A percentile compares a stretch with the other conserved stretches of the same genome.
Evolutionary conservation across 75 land plant species (phyloP).

Genomic region (Selaginella tamariscina): DNA sequence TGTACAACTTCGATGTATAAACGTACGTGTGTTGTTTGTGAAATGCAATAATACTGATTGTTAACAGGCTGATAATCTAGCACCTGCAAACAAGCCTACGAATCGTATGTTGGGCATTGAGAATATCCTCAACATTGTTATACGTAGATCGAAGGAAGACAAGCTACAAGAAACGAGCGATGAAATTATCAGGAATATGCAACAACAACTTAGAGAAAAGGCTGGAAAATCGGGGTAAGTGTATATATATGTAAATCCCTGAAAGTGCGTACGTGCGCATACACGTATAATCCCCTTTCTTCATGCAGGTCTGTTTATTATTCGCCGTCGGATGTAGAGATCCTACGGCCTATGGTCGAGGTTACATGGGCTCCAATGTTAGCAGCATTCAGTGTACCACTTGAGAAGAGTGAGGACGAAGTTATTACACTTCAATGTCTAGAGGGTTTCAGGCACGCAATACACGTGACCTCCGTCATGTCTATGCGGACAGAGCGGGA

Average conservation of each 20-base stretch:
- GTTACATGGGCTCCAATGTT: slow-evolving; percentile 77
- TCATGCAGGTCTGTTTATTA: slow-evolving; percentile 53
- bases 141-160: slow-evolving; percentile 62
- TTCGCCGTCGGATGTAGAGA: slow-evolving; percentile 47
- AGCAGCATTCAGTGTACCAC: slow-evolving; percentile 72
- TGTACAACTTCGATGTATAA: too few species aligned
- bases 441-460: slow-evolving; percentile 56
- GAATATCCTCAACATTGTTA: slow-evolving; percentile 84
- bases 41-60: too few species aligned
- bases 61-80: slow-evolving; percentile 63
- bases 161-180: slow-evolving; percentile 75
- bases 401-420: slow-evolving; percentile 64
- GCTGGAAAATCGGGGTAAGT: slow-evolving; percentile 98
- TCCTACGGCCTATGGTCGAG: slow-evolving; percentile 63
- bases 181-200: slow-evolving; percentile 94
- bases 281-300: too few species aligned
- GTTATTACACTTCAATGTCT: slow-evolving; percentile 43
- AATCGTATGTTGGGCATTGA: slow-evolving; percentile 78
- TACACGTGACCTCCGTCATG: slow-evolving; percentile 68
- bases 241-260: neutral
- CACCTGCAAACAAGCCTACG: slow-evolving; percentile 51
- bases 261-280: neutral
- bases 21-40: too few species aligned
- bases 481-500: slow-evolving; percentile 72
- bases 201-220: slow-evolving; percentile 94